These are phyloP conservation scores for Penicillium sp. DNA, from an alignment of 2,329 filamentous ascomycete genomes.

Conservation along the genomic window DNA sequence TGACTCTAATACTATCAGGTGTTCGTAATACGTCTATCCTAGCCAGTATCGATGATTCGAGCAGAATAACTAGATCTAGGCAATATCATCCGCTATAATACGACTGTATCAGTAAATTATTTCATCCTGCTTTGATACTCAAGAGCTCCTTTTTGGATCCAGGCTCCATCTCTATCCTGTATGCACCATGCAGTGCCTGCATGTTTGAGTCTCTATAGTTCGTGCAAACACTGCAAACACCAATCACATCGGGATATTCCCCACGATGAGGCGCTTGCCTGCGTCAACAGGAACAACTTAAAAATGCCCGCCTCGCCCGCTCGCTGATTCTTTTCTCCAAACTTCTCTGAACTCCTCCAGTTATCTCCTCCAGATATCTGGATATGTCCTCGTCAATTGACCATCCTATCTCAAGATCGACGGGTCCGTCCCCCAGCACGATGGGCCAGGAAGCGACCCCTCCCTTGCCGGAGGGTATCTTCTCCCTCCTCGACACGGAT, in stretches of 20 bases:
- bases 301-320: background rate
- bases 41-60: background rate
- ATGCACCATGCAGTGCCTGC: background rate
- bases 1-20: no score
- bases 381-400: background rate
- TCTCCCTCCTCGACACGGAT: slow-evolving; percentile 79
- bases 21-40: no score
- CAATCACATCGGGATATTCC: slow-evolving; percentile 10
- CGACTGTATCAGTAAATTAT: background rate
- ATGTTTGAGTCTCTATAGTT: background rate
- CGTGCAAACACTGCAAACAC: slow-evolving; percentile 28
- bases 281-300: slow-evolving; percentile 3
- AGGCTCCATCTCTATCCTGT: background rate
- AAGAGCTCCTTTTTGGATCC: no score
- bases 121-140: background rate
- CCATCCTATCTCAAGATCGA: background rate
- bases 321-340: background rate
- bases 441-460: slow-evolving; percentile 34
- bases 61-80: no score
- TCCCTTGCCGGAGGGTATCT: slow-evolving; percentile 66
- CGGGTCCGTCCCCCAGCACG: slow-evolving; percentile 11
- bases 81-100: background rate
- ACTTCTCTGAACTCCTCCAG: background rate
- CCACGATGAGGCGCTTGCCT: slow-evolving; percentile 12
- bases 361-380: background rate